These are phyloP conservation scores for Chlorophyllum brunneum DNA, from an alignment of 768 basidiomycete genomes.

Conservation along the genomic window DNA sequence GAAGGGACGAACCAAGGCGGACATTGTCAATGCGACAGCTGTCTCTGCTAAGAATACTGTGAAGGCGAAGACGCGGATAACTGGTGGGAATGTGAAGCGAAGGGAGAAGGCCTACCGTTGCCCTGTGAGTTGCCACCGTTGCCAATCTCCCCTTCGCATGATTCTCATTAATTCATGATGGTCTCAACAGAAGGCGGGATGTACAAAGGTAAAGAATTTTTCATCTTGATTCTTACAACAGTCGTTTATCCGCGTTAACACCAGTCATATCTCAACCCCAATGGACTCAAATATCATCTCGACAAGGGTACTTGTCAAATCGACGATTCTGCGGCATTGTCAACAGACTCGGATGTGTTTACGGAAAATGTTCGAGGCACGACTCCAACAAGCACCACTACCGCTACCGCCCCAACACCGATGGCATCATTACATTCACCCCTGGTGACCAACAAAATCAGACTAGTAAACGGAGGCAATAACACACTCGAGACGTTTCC, in stretches of 20 bases:
- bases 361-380: too few relatives aligned
- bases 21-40: conserved; percentile 12
- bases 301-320: conserved; percentile 63
- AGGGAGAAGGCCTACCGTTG: conserved; percentile 46
- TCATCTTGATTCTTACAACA: neutral
- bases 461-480: too few relatives aligned
- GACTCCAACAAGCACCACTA: too few relatives aligned
- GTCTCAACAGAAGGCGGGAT: conserved; percentile 35
- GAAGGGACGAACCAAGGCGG: conserved; percentile 5
- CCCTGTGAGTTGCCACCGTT: conserved; percentile 34
- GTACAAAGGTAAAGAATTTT: conserved; percentile 43
- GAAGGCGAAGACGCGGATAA: conserved; percentile 11
- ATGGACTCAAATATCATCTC: conserved; percentile 65
- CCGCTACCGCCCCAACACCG: too few relatives aligned
- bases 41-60: conserved; percentile 8
- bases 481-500: too few relatives aligned
- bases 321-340: conserved; percentile 25
- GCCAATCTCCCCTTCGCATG: neutral
- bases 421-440: too few relatives aligned
- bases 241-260: neutral
- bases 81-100: conserved; percentile 16
- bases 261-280: conserved; percentile 60
- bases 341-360: conserved; percentile 8
- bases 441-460: too few relatives aligned
- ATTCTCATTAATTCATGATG: conserved; percentile 4